Evolutionary conservation across 2,329 filamentous ascomycete species (phyloP).

Genomic region (Lachnellula suecica): DNA sequence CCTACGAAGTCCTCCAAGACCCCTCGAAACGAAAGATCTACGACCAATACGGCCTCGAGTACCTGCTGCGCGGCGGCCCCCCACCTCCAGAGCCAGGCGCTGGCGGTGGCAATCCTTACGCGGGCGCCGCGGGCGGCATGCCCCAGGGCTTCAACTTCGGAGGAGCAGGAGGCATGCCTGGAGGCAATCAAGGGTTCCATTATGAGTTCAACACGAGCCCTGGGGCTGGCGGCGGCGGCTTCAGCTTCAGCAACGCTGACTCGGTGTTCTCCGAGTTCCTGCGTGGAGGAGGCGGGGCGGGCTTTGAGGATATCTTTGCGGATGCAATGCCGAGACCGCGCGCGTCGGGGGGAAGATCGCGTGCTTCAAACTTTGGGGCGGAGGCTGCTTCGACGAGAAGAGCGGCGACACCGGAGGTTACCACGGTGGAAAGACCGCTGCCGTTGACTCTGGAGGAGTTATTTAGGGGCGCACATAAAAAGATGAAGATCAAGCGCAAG

Average conservation of each 20-base stretch:
- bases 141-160: constrained; percentile 50
- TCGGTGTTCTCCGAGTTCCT: constrained; percentile 86
- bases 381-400: constrained; percentile 40
- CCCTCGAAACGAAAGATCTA: constrained; percentile 96
- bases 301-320: constrained; percentile 54
- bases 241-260: constrained; percentile 80
- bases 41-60: constrained; percentile 92
- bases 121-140: constrained; percentile 52
- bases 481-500: constrained; percentile 98
- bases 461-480: constrained; percentile 85
- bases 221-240: constrained; percentile 54
- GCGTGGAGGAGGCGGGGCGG: constrained; percentile 50
- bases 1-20: constrained; percentile 96
- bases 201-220: constrained; percentile 46
- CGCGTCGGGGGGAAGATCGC: constrained; percentile 45
- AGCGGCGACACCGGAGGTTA: constrained; percentile 75
- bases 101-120: constrained; percentile 60
- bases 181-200: constrained; percentile 48
- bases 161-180: constrained; percentile 49
- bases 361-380: constrained; percentile 40
- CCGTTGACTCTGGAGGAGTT: constrained; percentile 84
- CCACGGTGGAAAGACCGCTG: constrained; percentile 83
- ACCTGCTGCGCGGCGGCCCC: constrained; percentile 77
- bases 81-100: constrained; percentile 60
- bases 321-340: constrained; percentile 31